These are phyloP conservation scores for Nakazawaea wyomingensis DNA, from an alignment of 805 yeast genomes.

Conservation along the genomic window DNA sequence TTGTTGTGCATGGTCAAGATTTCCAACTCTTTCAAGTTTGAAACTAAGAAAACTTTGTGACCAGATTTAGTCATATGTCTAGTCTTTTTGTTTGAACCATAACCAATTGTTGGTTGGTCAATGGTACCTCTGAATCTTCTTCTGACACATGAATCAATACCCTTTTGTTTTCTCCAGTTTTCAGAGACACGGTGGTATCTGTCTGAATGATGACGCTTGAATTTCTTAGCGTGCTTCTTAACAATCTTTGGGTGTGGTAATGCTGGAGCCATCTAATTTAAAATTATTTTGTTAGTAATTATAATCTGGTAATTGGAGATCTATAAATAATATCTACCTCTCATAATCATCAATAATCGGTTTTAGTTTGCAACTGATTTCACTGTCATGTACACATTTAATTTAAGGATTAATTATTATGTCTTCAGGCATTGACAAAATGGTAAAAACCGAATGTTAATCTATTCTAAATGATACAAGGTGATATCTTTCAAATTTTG, in stretches of 20 bases:
- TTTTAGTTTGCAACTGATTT: too few species aligned
- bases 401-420: too few species aligned
- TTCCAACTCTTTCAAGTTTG: conserved; percentile 91
- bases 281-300: conserved; percentile 21
- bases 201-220: conserved; percentile 99
- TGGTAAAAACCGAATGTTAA: too few species aligned
- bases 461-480: too few species aligned
- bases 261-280: conserved; percentile 85
- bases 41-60: conserved; percentile 93
- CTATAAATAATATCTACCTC: too few species aligned
- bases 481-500: too few species aligned
- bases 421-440: too few species aligned
- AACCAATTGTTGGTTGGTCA: conserved; percentile 99
- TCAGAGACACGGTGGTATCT: conserved; percentile 97
- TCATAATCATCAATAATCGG: too few species aligned
- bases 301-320: too few species aligned
- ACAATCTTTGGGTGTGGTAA: conserved; percentile 99
- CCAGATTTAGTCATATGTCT: conserved; percentile 95
- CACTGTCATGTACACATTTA: too few species aligned
- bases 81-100: conserved; percentile 99
- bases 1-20: conserved; percentile 94
- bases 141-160: conserved; percentile 99
- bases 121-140: conserved; percentile 99
- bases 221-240: conserved; percentile 98
- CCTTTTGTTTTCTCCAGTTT: conserved; percentile 99